These are phyloP conservation scores for Exidia glandulosa DNA, from an alignment of 768 basidiomycete species.

Conservation along the genomic window DNA sequence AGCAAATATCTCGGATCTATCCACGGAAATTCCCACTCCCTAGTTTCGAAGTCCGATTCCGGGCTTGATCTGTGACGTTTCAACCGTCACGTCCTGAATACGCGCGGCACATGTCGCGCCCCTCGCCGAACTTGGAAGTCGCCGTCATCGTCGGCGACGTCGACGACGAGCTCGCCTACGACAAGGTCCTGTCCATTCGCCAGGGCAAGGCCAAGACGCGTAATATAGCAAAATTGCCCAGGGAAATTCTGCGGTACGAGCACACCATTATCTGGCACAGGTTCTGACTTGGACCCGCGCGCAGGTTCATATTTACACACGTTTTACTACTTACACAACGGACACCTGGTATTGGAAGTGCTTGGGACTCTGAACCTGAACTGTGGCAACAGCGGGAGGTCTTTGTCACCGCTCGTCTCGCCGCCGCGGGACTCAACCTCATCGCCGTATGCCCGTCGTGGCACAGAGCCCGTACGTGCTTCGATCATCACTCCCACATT, in stretches of 20 bases:
- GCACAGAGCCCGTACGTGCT: conserved; percentile 4
- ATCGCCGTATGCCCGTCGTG: conserved; percentile 6
- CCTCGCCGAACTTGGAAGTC: not conserved
- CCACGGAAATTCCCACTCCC: too few species aligned
- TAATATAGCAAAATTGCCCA: conserved; percentile 3
- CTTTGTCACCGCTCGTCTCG: conserved; percentile 4
- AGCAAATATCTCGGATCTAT: too few species aligned
- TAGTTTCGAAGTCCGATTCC: not conserved
- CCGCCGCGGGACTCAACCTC: conserved; percentile 1
- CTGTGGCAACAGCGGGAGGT: conserved; percentile 1
- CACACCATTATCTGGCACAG: not conserved
- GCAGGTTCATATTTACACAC: not conserved
- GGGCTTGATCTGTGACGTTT: not conserved
- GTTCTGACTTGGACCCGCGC: not conserved
- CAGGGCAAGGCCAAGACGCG: conserved; percentile 4
- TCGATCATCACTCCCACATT: not conserved
- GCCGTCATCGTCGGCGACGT: not conserved
- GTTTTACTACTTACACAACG: not conserved
- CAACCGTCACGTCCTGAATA: not conserved
- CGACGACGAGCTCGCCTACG: not conserved
- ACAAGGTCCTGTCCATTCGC: not conserved
- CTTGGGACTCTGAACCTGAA: conserved; percentile 1
- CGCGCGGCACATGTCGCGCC: not conserved
- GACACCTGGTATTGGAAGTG: not conserved
- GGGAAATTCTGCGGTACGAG: conserved; percentile 5